A percentile compares a stretch with the other conserved stretches of the same genome.
phyloP scores from a whole-genome alignment of 2,329 filamentous ascomycete species.

The Xylariaceae sp. region DNA sequence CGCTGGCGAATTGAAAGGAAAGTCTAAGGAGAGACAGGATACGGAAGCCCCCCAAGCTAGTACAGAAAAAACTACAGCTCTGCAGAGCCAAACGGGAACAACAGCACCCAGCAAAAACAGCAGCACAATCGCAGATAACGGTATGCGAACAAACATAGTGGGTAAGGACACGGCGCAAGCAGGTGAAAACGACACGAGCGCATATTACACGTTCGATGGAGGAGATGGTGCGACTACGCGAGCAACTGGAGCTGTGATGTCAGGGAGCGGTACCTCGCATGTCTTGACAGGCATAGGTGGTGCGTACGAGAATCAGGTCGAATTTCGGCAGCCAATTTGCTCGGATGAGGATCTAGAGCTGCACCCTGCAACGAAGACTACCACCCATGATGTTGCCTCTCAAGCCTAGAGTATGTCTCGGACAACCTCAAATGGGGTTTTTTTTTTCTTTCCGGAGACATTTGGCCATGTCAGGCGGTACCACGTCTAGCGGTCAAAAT shows the following conservation, averaged over 20 bases:
- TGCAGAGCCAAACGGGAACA: slow-evolving; percentile 4
- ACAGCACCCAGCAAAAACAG: slow-evolving; percentile 2
- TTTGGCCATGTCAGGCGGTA: too few species aligned
- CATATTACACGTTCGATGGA: slow-evolving; percentile 17
- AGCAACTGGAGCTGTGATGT: slow-evolving; percentile 16
- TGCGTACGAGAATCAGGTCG: neutral
- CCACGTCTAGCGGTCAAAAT: too few species aligned
- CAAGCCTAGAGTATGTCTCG: neutral
- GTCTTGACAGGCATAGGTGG: neutral
- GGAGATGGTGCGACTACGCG: slow-evolving; percentile 13
- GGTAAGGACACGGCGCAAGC: neutral
- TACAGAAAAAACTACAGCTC: neutral
- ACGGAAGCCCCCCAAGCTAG: neutral
- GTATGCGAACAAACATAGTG: too few species aligned
- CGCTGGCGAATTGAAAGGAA: slow-evolving; percentile 5
- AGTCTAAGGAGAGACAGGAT: slow-evolving; percentile 4
- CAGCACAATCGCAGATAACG: too few species aligned
- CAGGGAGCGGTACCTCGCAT: neutral
- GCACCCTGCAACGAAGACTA: neutral
- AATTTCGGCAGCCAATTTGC: neutral
- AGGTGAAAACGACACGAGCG: slow-evolving; percentile 3
- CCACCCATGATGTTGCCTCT: neutral
- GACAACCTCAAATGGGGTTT: too few species aligned
- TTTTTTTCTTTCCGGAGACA: too few species aligned
- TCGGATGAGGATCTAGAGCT: neutral